Evolutionary conservation across 305 asterid genomes (phyloP).

Genomic region (Ilex paraguariensis): DNA sequence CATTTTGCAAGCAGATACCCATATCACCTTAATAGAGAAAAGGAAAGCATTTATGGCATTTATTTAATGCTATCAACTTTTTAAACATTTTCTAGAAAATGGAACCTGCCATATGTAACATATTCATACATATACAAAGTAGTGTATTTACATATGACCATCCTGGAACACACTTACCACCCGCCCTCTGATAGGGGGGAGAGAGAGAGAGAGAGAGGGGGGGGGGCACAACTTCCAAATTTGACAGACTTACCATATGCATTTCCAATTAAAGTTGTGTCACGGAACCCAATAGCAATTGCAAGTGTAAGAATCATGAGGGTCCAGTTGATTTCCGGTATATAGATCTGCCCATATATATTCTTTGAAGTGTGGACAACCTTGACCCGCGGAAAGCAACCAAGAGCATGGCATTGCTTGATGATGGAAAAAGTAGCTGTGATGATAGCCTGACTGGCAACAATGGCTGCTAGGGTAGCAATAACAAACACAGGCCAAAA

Average conservation of each 20-base stretch:
- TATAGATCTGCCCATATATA: conserved; percentile 72
- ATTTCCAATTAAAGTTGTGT: conserved; percentile 58
- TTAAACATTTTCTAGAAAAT: too few relatives aligned
- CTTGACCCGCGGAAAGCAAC: conserved; percentile 78
- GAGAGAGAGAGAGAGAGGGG: conserved; percentile 5
- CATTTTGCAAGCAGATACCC: too few relatives aligned
- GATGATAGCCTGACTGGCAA: conserved; percentile 68
- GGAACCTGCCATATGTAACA: too few relatives aligned
- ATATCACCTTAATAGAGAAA: too few relatives aligned
- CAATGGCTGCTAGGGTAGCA: conserved; percentile 62
- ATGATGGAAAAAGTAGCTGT: conserved; percentile 69
- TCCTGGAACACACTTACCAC: background rate
- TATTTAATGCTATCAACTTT: too few relatives aligned
- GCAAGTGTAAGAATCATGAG: conserved; percentile 80
- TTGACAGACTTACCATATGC: conserved; percentile 72
- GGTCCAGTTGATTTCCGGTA: conserved; percentile 81
- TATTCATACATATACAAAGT: too few relatives aligned
- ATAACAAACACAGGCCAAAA: conserved; percentile 66
- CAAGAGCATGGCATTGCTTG: conserved; percentile 61
- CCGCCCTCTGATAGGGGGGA: background rate
- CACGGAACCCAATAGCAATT: conserved; percentile 63
- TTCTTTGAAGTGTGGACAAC: conserved; percentile 80
- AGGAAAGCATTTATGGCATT: too few relatives aligned
- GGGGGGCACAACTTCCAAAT: background rate
- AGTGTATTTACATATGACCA: too few relatives aligned